These are phyloP conservation scores for Orbilia quercus DNA, from an alignment of 2,329 filamentous ascomycete species.

Conservation along the genomic window DNA sequence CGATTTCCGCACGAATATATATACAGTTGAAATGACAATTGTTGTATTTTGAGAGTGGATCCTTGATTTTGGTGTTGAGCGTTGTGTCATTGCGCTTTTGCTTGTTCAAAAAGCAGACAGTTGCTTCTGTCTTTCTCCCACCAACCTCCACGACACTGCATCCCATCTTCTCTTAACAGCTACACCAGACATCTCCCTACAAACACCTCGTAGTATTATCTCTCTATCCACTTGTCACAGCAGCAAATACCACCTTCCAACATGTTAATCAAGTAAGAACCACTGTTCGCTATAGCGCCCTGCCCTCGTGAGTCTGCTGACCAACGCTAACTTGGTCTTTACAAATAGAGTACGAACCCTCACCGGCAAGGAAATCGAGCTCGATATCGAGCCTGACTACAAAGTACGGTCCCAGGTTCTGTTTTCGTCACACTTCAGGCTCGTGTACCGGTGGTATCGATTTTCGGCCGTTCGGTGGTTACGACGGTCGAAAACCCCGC, in stretches of 20 bases:
- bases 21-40: background rate
- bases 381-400: constrained; percentile 94
- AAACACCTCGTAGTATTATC: background rate
- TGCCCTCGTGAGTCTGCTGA: constrained; percentile 13
- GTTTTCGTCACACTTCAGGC: background rate
- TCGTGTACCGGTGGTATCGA: no score
- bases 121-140: constrained; percentile 1
- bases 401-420: constrained; percentile 71
- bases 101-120: constrained; percentile 6
- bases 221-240: background rate
- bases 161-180: background rate
- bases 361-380: constrained; percentile 98
- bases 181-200: background rate
- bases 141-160: constrained; percentile 13
- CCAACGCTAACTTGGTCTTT: constrained; percentile 15
- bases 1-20: no score
- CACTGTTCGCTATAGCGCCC: background rate
- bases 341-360: constrained; percentile 86
- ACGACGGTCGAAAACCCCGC: constrained; percentile 20
- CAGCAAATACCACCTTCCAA: constrained; percentile 57
- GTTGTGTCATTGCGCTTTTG: constrained; percentile 51
- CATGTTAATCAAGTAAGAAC: constrained; percentile 68
- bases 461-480: constrained; percentile 18
- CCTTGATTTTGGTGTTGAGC: constrained; percentile 33
- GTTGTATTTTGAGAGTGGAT: constrained; percentile 8